These are phyloP conservation scores for Pelargonium citronellum DNA, from an alignment of 441 rosid genomes.

Conservation along the genomic window DNA sequence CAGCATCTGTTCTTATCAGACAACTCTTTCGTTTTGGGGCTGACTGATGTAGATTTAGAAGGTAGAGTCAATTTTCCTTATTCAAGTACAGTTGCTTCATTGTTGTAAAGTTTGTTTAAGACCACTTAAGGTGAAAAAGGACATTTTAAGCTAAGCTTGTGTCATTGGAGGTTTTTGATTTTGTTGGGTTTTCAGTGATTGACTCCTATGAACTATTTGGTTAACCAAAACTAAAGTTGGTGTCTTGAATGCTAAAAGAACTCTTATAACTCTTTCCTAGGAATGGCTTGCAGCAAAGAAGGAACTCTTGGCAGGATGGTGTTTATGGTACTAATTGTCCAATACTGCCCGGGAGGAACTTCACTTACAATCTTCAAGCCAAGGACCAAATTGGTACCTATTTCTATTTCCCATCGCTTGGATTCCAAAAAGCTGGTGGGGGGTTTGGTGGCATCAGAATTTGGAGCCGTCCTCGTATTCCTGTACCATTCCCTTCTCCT, in stretches of 20 bases:
- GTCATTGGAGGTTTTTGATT: too few relatives aligned
- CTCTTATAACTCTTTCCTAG: too few relatives aligned
- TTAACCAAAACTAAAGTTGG: too few relatives aligned
- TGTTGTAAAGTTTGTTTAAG: neutral
- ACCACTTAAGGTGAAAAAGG: neutral
- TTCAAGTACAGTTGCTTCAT: neutral
- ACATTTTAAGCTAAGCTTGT: too few relatives aligned
- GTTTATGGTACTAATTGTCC: neutral
- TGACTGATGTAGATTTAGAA: neutral
- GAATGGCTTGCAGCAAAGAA: neutral
- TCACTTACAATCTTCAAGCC: neutral
- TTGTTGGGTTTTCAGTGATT: too few relatives aligned
- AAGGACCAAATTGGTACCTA: slow-evolving; percentile 5
- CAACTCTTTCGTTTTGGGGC: neutral
- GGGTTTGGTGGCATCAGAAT: slow-evolving; percentile 37
- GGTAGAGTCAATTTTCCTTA: neutral
- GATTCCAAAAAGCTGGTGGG: neutral
- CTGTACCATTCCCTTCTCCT: slow-evolving; percentile 77
- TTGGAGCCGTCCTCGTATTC: slow-evolving; percentile 77
- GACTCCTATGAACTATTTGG: too few relatives aligned
- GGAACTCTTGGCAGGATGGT: slow-evolving; percentile 1
- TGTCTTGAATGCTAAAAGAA: too few relatives aligned
- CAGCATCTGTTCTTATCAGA: neutral
- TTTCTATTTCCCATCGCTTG: neutral
- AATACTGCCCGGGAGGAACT: neutral